Evolutionary conservation across 257 asterid genomes (phyloP).

Genomic region (Primulina eburnea): DNA sequence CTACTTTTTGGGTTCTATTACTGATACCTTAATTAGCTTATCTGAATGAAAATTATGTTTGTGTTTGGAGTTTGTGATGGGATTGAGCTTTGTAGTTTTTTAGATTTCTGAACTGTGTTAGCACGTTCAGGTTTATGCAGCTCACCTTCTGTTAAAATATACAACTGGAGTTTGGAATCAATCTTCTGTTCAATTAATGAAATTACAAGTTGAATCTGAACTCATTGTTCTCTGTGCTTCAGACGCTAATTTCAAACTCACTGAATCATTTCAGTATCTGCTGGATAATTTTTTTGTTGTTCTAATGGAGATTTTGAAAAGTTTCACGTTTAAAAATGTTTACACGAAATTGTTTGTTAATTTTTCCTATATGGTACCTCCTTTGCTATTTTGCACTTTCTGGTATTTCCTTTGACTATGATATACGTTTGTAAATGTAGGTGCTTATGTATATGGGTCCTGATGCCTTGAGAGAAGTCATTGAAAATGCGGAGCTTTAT

Average conservation of each 20-base stretch:
- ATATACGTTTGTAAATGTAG: conserved; percentile 34
- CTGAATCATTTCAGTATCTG: neutral
- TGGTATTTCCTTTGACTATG: conserved; percentile 8
- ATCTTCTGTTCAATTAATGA: neutral
- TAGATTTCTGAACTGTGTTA: neutral
- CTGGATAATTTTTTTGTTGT: neutral
- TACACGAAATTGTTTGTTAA: neutral
- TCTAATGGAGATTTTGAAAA: neutral
- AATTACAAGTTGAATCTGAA: neutral
- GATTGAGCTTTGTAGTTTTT: neutral
- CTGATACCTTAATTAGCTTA: neutral
- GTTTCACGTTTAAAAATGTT: neutral
- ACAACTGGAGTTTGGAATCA: neutral
- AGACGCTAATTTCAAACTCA: neutral
- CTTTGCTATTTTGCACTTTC: neutral
- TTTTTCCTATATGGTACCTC: conserved; percentile 11
- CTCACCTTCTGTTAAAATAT: neutral
- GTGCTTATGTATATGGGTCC: conserved; percentile 93
- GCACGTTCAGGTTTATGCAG: neutral
- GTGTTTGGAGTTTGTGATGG: neutral
- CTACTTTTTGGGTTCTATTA: neutral
- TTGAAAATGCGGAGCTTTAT: conserved; percentile 84
- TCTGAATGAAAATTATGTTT: neutral
- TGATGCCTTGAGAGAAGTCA: conserved; percentile 64
- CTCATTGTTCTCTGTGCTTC: neutral